Conservation (phyloP, 176 grass and related monocot species). For the Cenchrus fungigraminus region DNA sequence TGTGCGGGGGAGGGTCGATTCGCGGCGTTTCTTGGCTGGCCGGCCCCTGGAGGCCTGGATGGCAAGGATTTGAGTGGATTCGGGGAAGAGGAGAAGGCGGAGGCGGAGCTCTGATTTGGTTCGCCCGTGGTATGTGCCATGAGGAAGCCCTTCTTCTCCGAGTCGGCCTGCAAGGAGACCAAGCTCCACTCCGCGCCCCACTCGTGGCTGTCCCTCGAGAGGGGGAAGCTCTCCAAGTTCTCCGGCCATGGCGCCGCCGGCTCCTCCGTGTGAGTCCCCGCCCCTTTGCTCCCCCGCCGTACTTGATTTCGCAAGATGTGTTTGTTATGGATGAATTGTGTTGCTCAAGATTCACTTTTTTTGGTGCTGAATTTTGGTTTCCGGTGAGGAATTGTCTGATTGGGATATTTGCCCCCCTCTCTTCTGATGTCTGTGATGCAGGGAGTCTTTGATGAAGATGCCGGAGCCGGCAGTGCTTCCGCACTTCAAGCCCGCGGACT, state of each 20-base stretch:
- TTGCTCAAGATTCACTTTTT: constrained; percentile 8
- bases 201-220: constrained; percentile 88
- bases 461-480: constrained; percentile 11
- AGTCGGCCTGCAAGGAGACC: constrained; percentile 82
- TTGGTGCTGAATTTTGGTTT: background rate
- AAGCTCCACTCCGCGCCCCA: constrained; percentile 79
- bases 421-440: constrained; percentile 35
- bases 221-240: constrained; percentile 84
- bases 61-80: constrained; percentile 38
- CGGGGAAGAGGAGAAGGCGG: background rate
- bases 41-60: constrained; percentile 9
- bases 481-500: constrained; percentile 30
- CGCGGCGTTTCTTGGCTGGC: constrained; percentile 13
- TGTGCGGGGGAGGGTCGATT: constrained; percentile 5
- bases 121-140: constrained; percentile 56
- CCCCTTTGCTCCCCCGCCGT: constrained; percentile 3
- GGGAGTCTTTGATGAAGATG: constrained; percentile 90
- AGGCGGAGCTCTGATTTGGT: constrained; percentile 36
- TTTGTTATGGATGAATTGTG: constrained; percentile 10
- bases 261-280: constrained; percentile 79
- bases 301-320: constrained; percentile 1
- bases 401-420: background rate
- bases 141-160: constrained; percentile 97
- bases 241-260: constrained; percentile 52
- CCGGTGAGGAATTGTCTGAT: constrained; percentile 4